These are phyloP conservation scores for Iris macrosiphon DNA, from an alignment of 106 monocot species.

Conservation along the genomic window DNA sequence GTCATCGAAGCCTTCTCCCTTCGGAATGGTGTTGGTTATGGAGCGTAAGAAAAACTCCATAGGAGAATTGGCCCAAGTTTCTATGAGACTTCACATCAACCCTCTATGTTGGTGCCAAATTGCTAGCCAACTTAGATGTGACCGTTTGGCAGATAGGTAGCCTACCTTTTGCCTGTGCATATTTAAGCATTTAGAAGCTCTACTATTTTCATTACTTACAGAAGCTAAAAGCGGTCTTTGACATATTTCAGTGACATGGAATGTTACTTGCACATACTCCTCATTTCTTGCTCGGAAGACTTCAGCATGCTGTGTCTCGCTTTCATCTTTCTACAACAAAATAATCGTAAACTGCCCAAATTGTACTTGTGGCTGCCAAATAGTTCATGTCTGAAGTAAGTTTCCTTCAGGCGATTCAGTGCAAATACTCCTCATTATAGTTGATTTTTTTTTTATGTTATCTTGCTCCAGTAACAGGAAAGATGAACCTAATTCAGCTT, in stretches of 20 bases:
- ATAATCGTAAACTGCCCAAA: slow-evolving; percentile 7
- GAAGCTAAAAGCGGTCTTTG: too few relatives aligned
- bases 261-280: slow-evolving; percentile 14
- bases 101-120: too few relatives aligned
- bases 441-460: background rate
- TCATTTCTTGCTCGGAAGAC: slow-evolving; percentile 7
- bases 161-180: too few relatives aligned
- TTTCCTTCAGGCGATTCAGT: background rate
- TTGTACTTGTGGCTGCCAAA: slow-evolving; percentile 12
- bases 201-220: too few relatives aligned
- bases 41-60: too few relatives aligned
- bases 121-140: too few relatives aligned
- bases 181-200: too few relatives aligned
- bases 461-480: background rate
- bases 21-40: too few relatives aligned
- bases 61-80: too few relatives aligned
- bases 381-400: slow-evolving; percentile 11
- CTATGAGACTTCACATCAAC: too few relatives aligned
- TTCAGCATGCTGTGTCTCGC: slow-evolving; percentile 8
- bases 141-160: too few relatives aligned
- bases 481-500: slow-evolving; percentile 5
- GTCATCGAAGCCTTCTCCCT: too few relatives aligned
- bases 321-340: slow-evolving; percentile 10
- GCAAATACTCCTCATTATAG: background rate
- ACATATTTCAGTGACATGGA: slow-evolving; percentile 21